phyloP scores from a whole-genome alignment of 305 asterid genomes.

The Solanum aculeatissimum region DNA sequence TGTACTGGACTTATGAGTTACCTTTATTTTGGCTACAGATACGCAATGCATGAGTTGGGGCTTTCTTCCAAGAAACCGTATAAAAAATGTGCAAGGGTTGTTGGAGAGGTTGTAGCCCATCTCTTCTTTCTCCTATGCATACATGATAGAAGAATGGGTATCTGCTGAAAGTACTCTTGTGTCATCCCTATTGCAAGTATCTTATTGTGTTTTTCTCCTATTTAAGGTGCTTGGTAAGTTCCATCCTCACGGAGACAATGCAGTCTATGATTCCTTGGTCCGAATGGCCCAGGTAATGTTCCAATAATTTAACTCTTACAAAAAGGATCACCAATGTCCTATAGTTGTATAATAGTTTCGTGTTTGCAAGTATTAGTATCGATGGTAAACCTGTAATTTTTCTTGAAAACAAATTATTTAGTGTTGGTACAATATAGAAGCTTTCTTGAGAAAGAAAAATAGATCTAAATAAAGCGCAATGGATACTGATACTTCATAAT shows the following conservation, averaged over 20 bases:
- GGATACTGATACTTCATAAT: neutral
- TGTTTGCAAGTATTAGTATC: neutral
- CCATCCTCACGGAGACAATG: slow-evolving; percentile 96
- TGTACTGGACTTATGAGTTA: neutral
- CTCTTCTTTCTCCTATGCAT: neutral
- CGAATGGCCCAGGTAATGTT: slow-evolving; percentile 93
- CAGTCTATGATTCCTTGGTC: slow-evolving; percentile 95
- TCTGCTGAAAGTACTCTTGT: neutral
- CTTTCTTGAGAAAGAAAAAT: neutral
- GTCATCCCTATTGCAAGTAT: neutral
- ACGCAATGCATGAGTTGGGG: slow-evolving; percentile 96
- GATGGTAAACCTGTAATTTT: neutral
- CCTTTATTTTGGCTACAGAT: slow-evolving; percentile 30
- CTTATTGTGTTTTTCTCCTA: slow-evolving; percentile 2
- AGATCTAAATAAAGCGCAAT: neutral
- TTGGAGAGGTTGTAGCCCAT: slow-evolving; percentile 72
- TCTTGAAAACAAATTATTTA: neutral
- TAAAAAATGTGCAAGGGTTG: slow-evolving; percentile 98
- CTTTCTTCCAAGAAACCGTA: slow-evolving; percentile 82
- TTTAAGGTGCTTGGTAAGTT: slow-evolving; percentile 90
- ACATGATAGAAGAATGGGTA: neutral
- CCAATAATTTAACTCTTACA: neutral
- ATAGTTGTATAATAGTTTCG: neutral
- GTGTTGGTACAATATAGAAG: neutral
- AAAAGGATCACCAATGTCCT: neutral